These are phyloP conservation scores for Phytophthora capsici DNA, from an alignment of 352 stramenopile species.

Conservation along the genomic window DNA sequence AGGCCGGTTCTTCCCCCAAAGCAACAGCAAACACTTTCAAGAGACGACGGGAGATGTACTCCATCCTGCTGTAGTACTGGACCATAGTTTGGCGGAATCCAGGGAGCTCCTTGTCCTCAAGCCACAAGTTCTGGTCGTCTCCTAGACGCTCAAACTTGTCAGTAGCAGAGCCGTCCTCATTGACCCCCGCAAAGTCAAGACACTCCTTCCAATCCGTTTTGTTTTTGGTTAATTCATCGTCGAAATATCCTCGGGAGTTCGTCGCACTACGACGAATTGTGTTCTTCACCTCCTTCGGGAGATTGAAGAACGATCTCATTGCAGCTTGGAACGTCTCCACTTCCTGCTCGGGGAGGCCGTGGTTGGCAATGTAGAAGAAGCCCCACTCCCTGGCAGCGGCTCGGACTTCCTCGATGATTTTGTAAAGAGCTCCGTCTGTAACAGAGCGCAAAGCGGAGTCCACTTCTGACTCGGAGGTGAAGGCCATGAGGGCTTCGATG, in stretches of 20 bases:
- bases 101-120: conserved; percentile 44
- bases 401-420: conserved; percentile 58
- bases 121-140: conserved; percentile 90
- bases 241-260: conserved; percentile 94
- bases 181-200: conserved; percentile 59
- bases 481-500: conserved; percentile 56
- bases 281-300: conserved; percentile 68
- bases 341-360: conserved; percentile 68
- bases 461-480: conserved; percentile 42
- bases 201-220: conserved; percentile 93
- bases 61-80: conserved; percentile 52
- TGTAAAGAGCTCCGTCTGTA: conserved; percentile 19
- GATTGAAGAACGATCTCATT: conserved; percentile 86
- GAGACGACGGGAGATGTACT: conserved; percentile 59
- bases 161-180: conserved; percentile 46
- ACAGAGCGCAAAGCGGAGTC: conserved; percentile 26
- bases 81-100: conserved; percentile 59
- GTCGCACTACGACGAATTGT: conserved; percentile 66
- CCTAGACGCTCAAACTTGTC: conserved; percentile 76
- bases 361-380: conserved; percentile 94
- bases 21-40: conserved; percentile 63
- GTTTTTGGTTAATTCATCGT: conserved; percentile 95
- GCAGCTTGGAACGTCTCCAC: conserved; percentile 71
- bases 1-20: conserved; percentile 46
- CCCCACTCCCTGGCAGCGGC: conserved; percentile 69